These are phyloP conservation scores for Sugiyamaella pinicola DNA, from an alignment of 1,139 yeast genomes.

Conservation along the genomic window DNA sequence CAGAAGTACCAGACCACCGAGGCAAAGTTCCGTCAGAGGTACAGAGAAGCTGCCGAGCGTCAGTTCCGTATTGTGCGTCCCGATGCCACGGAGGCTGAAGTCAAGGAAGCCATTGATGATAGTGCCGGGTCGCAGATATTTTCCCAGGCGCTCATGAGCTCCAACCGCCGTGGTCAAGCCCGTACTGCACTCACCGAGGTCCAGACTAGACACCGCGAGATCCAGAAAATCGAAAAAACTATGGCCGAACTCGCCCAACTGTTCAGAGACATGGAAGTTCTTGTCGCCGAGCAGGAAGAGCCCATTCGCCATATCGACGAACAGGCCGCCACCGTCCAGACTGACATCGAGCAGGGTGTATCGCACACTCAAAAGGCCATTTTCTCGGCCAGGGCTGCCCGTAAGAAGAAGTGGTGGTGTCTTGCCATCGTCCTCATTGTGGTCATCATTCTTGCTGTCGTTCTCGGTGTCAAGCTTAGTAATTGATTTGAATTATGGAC, in stretches of 20 bases:
- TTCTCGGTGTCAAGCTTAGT: slow-evolving; percentile 37
- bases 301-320: slow-evolving; percentile 82
- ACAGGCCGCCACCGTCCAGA: slow-evolving; percentile 80
- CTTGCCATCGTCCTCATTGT: slow-evolving; percentile 64
- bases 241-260: slow-evolving; percentile 95
- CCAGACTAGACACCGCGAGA: slow-evolving; percentile 93
- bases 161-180: slow-evolving; percentile 96
- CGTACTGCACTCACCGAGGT: slow-evolving; percentile 94
- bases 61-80: slow-evolving; percentile 94
- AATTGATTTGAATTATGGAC: no score
- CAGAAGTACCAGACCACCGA: slow-evolving; percentile 87
- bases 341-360: slow-evolving; percentile 90
- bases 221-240: slow-evolving; percentile 90
- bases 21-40: slow-evolving; percentile 81
- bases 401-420: slow-evolving; percentile 92
- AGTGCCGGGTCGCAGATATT: slow-evolving; percentile 87
- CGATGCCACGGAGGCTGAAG: slow-evolving; percentile 84
- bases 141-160: slow-evolving; percentile 88
- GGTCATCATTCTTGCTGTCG: slow-evolving; percentile 70
- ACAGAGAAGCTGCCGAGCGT: slow-evolving; percentile 86
- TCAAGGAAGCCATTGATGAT: slow-evolving; percentile 80
- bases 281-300: slow-evolving; percentile 94
- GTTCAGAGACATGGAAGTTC: slow-evolving; percentile 94
- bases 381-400: slow-evolving; percentile 81
- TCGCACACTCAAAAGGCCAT: slow-evolving; percentile 94